Evolutionary conservation across 73 alveolate species (phyloP), one percentile per base, ranked within the genome.

Genomic region (Paramecium biaurelia): DNA sequence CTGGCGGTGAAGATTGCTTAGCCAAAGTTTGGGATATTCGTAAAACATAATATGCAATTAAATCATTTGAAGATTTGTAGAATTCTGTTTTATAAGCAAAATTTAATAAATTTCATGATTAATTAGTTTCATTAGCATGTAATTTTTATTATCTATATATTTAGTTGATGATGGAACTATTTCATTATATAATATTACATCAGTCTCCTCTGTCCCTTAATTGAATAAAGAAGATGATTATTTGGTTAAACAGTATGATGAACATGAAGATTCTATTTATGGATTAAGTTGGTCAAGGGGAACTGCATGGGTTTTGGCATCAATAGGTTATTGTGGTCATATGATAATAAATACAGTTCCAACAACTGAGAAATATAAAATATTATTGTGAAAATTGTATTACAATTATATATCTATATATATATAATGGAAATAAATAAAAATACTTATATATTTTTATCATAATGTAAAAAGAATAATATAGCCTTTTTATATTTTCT

Each of bases 21-120:
- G 90, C 90, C 3, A 79, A 79, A 45, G 56, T 79, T 11, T 79
- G 90, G 90, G 90, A 79, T 79, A 79, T 79, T 30, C 47, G 90
- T 15, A 79, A 79, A 21, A 79, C 90, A 4, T 28, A 79, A 41
- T 79, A 41, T 43, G 90, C 90, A 47, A 79, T 45, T 21, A 79
- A 79, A 79, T 79, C 90, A n/a, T 42, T 79, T 47, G 90, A 79
- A 24, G 90, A 79, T 7, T 45, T 79, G 6, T 24, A 79, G 35
- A 79, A 79, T 79, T 79, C 90, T 2, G 90, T 79, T 4, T 79
- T 79, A 57, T 43, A 79, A 57, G 42, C 76, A 10, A 79, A 79
- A 79, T 79, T 42, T 79, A 79, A 79, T 47, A 79, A 45, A 79
- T 79, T 79, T 18, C 90, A 79, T 79, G 90, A 79, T 45, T 79